Percentiles rank a stretch among this genome's conserved stretches.
phyloP scores from a whole-genome alignment of 805 yeast species.

The Wickerhamiella siamensis region DNA sequence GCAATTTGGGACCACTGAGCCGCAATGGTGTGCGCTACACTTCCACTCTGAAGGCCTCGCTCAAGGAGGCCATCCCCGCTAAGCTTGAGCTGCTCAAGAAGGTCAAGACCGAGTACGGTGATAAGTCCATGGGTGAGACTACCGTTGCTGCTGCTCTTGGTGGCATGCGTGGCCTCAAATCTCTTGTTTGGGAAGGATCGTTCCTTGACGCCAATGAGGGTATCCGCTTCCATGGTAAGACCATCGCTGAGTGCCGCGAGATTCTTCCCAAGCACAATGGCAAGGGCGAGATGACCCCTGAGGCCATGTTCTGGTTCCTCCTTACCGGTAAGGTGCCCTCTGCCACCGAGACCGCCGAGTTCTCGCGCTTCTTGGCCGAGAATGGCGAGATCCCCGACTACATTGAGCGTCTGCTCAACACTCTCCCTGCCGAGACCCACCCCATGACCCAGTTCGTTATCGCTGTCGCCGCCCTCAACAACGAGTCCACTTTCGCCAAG shows the following conservation, averaged over 20 bases:
- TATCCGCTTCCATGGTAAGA: constrained; percentile 69
- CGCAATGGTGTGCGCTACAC: constrained; percentile 6
- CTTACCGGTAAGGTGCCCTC: constrained; percentile 63
- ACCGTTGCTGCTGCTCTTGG: constrained; percentile 38
- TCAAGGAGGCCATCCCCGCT: constrained; percentile 31
- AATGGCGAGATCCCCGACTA: constrained; percentile 53
- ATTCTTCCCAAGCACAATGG: constrained; percentile 44
- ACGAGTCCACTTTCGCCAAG: constrained; percentile 55
- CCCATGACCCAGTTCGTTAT: constrained; percentile 77
- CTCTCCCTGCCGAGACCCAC: constrained; percentile 53
- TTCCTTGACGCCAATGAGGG: constrained; percentile 67
- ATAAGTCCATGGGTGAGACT: constrained; percentile 31
- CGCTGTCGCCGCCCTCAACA: constrained; percentile 59
- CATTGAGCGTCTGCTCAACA: constrained; percentile 44
- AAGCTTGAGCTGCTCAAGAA: constrained; percentile 29
- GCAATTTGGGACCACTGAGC: background rate
- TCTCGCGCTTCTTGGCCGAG: constrained; percentile 48
- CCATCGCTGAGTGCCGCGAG: constrained; percentile 58
- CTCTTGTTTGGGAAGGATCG: constrained; percentile 70
- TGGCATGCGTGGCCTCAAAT: constrained; percentile 69
- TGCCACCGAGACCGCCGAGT: constrained; percentile 38
- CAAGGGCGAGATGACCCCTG: constrained; percentile 50
- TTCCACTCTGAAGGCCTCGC: constrained; percentile 23
- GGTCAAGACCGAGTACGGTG: constrained; percentile 28
- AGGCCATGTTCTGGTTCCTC: constrained; percentile 55